phyloP scores from a whole-genome alignment of 2,329 filamentous ascomycete genomes.

The Aspergillus pseudonomiae region DNA sequence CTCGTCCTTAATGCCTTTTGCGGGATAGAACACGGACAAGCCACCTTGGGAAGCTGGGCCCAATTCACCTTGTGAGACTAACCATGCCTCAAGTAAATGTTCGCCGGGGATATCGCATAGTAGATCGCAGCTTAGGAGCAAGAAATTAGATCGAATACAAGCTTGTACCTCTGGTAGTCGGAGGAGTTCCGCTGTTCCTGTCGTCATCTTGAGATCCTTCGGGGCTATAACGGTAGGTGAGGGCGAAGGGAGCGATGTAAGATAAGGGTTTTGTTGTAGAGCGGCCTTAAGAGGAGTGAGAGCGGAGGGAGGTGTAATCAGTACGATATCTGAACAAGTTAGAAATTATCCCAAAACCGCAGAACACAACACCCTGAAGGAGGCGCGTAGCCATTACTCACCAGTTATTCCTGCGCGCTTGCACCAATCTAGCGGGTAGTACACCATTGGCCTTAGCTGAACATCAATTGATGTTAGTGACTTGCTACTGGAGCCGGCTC shows the following conservation, averaged over 20 bases:
- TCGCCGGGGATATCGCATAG: constrained; percentile 13
- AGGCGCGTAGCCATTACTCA: constrained; percentile 27
- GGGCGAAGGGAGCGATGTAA: constrained; percentile 50
- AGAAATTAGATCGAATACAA: constrained; percentile 8
- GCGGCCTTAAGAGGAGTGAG: constrained; percentile 47
- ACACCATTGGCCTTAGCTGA: constrained; percentile 47
- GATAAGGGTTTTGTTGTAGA: constrained; percentile 51
- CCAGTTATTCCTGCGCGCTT: constrained; percentile 52
- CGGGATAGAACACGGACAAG: constrained; percentile 89
- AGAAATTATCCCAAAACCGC: constrained; percentile 7
- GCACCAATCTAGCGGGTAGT: constrained; percentile 52
- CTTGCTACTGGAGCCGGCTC: not conserved
- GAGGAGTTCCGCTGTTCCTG: constrained; percentile 10
- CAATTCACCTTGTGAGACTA: not conserved
- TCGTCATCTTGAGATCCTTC: constrained; percentile 14
- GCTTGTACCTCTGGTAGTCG: constrained; percentile 11
- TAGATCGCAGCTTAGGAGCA: constrained; percentile 11
- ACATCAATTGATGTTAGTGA: constrained; percentile 5
- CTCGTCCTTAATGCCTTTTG: constrained; percentile 70
- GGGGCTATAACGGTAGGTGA: constrained; percentile 28
- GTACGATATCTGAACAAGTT: constrained; percentile 42
- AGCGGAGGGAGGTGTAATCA: constrained; percentile 50
- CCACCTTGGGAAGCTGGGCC: constrained; percentile 64
- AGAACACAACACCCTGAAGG: not conserved
- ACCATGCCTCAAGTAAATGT: constrained; percentile 10